These are phyloP conservation scores for Triticum dicoccoides DNA, from an alignment of 176 grass and related monocot genomes.

Conservation along the genomic window DNA sequence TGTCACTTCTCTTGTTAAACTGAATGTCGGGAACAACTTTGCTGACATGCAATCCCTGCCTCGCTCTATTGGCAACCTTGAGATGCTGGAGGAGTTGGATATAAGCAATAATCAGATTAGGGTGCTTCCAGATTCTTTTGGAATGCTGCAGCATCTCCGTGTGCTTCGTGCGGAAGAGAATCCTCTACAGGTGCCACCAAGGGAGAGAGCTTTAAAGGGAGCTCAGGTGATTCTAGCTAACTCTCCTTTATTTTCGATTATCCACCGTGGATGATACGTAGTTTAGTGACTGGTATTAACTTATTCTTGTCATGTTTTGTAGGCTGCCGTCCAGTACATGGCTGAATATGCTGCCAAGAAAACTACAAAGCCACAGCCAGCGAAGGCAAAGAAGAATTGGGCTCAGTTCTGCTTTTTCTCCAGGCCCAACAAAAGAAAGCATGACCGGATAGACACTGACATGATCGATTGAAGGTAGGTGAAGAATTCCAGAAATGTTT, in stretches of 20 bases:
- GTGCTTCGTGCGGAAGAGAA: conserved; percentile 90
- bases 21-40: conserved; percentile 91
- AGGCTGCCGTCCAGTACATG: conserved; percentile 94
- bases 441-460: conserved; percentile 54
- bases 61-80: conserved; percentile 92
- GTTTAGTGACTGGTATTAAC: conserved; percentile 18
- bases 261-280: background rate
- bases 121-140: conserved; percentile 89
- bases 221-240: conserved; percentile 65
- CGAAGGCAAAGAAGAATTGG: conserved; percentile 75
- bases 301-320: conserved; percentile 20
- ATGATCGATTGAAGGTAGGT: conserved; percentile 41
- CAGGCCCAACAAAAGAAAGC: conserved; percentile 96
- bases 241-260: background rate
- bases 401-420: conserved; percentile 81
- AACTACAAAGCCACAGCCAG: conserved; percentile 50
- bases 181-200: conserved; percentile 90
- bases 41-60: conserved; percentile 80
- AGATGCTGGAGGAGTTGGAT: conserved; percentile 95
- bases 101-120: conserved; percentile 99
- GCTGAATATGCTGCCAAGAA: conserved; percentile 58
- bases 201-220: conserved; percentile 75
- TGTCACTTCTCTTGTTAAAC: conserved; percentile 86
- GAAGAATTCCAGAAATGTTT: background rate
- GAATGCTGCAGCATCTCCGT: conserved; percentile 52